Conservation (phyloP, 441 rosid genomes). For the California macrophylla region DNA sequence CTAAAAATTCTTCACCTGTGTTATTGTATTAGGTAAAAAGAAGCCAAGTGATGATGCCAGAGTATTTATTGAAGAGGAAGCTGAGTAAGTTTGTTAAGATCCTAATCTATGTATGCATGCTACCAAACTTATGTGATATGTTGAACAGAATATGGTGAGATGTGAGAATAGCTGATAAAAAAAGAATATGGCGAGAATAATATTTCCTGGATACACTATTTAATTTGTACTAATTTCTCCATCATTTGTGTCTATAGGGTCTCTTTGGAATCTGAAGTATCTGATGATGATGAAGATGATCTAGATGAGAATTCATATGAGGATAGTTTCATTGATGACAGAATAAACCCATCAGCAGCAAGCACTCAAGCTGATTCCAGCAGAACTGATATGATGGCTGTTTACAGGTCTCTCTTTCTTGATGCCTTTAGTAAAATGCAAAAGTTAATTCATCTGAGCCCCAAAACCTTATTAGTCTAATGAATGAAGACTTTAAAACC, state of each 20-base stretch:
- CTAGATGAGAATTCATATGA: slow-evolving; percentile 42
- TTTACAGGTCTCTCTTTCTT: slow-evolving; percentile 47
- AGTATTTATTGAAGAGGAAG: slow-evolving; percentile 73
- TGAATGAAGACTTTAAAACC: background rate
- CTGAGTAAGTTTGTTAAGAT: slow-evolving; percentile 56
- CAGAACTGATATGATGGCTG: slow-evolving; percentile 76
- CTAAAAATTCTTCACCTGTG: slow-evolving; percentile 13
- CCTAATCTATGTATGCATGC: background rate
- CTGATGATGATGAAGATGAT: slow-evolving; percentile 53
- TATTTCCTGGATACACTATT: background rate
- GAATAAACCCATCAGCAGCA: slow-evolving; percentile 43
- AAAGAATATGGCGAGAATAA: background rate
- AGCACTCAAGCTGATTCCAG: slow-evolving; percentile 49
- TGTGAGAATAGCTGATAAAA: too few relatives aligned
- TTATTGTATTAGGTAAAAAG: slow-evolving; percentile 45
- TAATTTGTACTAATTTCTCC: slow-evolving; percentile 14
- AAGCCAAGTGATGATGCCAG: slow-evolving; percentile 29
- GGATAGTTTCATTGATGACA: slow-evolving; percentile 83
- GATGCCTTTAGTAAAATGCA: background rate
- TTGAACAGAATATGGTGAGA: background rate
- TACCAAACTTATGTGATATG: slow-evolving; percentile 7
- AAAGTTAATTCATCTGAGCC: background rate
- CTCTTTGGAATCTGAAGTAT: slow-evolving; percentile 63
- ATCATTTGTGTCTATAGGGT: slow-evolving; percentile 35
- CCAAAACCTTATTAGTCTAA: background rate